These are phyloP conservation scores for Monascus ruber DNA, from an alignment of 2,329 filamentous ascomycete species.

Conservation along the genomic window DNA sequence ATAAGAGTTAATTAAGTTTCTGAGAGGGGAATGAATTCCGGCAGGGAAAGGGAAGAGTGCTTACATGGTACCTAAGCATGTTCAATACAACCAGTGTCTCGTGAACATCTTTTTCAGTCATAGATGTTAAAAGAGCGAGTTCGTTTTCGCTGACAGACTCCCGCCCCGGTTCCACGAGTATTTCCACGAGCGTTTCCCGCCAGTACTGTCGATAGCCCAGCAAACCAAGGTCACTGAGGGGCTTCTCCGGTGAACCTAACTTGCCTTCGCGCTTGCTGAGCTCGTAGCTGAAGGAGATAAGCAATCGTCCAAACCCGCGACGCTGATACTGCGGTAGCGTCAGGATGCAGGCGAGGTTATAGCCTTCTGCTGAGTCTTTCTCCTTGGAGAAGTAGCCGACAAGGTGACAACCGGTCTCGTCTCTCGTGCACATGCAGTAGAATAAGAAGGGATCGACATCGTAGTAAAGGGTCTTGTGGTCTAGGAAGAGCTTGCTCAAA, in stretches of 20 bases:
- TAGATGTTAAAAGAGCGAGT: slow-evolving; percentile 66
- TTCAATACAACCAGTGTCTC: slow-evolving; percentile 88
- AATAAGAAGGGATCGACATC: slow-evolving; percentile 96
- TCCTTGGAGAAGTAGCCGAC: slow-evolving; percentile 99
- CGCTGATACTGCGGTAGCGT: slow-evolving; percentile 94
- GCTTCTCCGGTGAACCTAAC: slow-evolving; percentile 91
- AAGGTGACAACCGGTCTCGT: slow-evolving; percentile 85
- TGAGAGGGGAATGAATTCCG: not conserved
- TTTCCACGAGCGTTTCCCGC: slow-evolving; percentile 85
- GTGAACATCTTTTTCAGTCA: slow-evolving; percentile 96
- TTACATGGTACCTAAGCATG: slow-evolving; percentile 79
- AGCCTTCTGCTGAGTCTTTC: slow-evolving; percentile 91
- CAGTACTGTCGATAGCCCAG: slow-evolving; percentile 95
- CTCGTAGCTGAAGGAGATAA: slow-evolving; percentile 97
- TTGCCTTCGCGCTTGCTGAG: slow-evolving; percentile 91
- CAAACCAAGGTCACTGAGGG: slow-evolving; percentile 82
- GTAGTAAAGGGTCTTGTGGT: slow-evolving; percentile 96
- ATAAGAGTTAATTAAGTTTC: slow-evolving; percentile 7
- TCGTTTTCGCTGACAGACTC: slow-evolving; percentile 66
- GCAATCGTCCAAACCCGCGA: slow-evolving; percentile 80
- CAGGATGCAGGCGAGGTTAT: slow-evolving; percentile 96
- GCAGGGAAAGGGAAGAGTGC: slow-evolving; percentile 9
- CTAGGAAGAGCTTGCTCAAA: slow-evolving; percentile 91
- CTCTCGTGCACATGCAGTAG: slow-evolving; percentile 92
- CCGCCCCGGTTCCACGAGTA: slow-evolving; percentile 64